A percentile compares a stretch with the other conserved stretches of the same genome.
Conservation (phyloP, 2,329 filamentous ascomycete genomes). For the Emmonsia crescens region DNA sequence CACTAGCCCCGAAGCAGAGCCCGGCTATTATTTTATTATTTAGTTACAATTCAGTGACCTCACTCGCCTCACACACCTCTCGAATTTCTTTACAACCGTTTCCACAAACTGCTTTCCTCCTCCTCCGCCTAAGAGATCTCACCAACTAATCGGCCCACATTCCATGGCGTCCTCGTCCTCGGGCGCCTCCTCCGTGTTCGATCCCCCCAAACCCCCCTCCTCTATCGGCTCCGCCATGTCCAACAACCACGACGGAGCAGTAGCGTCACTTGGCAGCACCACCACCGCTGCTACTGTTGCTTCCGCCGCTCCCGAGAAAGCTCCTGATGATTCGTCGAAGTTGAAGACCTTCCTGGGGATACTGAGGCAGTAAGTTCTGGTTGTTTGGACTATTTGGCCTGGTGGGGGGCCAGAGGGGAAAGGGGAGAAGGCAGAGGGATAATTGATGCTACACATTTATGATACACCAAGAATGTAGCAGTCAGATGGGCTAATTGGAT, state of each 20-base stretch:
- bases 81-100: neutral
- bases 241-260: slow-evolving; percentile 2
- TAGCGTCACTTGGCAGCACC: neutral
- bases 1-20: neutral
- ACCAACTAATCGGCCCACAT: neutral
- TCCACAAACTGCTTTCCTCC: neutral
- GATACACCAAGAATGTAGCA: neutral
- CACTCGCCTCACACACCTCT: neutral
- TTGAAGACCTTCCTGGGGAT: slow-evolving; percentile 81
- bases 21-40: neutral
- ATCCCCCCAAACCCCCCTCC: neutral
- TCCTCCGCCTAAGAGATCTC: neutral
- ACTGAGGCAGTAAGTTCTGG: slow-evolving; percentile 61
- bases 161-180: slow-evolving; percentile 2
- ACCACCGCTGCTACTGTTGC: neutral
- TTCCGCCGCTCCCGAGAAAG: slow-evolving; percentile 39
- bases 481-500: slow-evolving; percentile 5
- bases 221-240: slow-evolving; percentile 7
- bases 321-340: slow-evolving; percentile 72
- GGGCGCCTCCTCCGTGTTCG: slow-evolving; percentile 1
- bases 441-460: neutral
- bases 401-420: neutral
- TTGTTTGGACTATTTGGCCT: neutral
- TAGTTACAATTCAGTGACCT: neutral
- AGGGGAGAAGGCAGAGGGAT: neutral